Percentiles rank a stretch among this genome's conserved stretches.
Evolutionary conservation across 1,284 basidiomycete species (phyloP).

Genomic region (Apiotrichum domesticum): DNA sequence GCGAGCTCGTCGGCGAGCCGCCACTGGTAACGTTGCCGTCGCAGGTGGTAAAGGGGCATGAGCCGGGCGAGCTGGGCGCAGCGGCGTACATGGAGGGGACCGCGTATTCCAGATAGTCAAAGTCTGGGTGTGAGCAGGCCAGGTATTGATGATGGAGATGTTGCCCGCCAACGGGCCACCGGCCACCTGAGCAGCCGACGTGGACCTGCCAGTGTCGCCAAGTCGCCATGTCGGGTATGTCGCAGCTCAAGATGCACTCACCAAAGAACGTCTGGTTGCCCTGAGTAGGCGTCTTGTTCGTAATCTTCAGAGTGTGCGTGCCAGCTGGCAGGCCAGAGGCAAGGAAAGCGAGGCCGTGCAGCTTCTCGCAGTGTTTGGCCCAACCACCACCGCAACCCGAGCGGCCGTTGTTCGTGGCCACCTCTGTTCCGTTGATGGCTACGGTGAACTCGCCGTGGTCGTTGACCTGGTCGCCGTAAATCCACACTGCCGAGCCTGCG

Average conservation of each 20-base stretch:
- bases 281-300: conserved; percentile 32
- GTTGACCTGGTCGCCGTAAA: conserved; percentile 48
- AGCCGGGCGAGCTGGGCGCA: not conserved
- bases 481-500: conserved; percentile 42
- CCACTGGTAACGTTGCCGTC: not conserved
- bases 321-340: conserved; percentile 31
- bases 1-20: not conserved
- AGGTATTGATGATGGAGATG: too few species aligned
- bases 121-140: conserved; percentile 27
- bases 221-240: not conserved
- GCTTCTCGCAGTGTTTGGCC: conserved; percentile 46
- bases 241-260: conserved; percentile 14
- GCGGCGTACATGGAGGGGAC: conserved; percentile 25
- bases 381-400: conserved; percentile 40
- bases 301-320: conserved; percentile 32
- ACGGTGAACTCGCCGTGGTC: conserved; percentile 46
- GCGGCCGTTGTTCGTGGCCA: conserved; percentile 32
- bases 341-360: conserved; percentile 40
- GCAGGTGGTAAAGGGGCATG: conserved; percentile 22
- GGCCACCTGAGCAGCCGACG: too few species aligned
- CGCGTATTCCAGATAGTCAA: conserved; percentile 44
- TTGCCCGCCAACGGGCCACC: too few species aligned
- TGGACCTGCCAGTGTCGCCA: too few species aligned
- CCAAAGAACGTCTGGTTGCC: conserved; percentile 43
- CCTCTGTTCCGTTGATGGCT: conserved; percentile 34